These are phyloP conservation scores for Yamadazyma songkhlaensis DNA, from an alignment of 1,139 yeast species.

Conservation along the genomic window DNA sequence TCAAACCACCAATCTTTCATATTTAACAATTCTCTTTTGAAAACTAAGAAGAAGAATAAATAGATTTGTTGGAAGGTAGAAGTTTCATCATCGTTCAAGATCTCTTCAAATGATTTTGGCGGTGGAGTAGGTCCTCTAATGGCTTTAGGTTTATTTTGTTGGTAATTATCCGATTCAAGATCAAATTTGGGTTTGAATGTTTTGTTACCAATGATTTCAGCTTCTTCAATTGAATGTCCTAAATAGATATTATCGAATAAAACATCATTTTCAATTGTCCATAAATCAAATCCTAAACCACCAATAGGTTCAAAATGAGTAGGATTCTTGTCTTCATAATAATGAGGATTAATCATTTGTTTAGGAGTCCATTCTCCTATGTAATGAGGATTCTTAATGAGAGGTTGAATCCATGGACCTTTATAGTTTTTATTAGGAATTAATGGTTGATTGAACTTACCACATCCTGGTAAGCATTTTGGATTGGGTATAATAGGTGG, in stretches of 20 bases:
- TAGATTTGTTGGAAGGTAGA: constrained; percentile 18
- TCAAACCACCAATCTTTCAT: constrained; percentile 33
- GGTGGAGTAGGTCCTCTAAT: constrained; percentile 36
- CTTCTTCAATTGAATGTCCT: constrained; percentile 80
- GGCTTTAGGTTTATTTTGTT: constrained; percentile 37
- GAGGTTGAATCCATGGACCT: constrained; percentile 77
- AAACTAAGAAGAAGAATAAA: constrained; percentile 20
- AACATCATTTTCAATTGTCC: constrained; percentile 79
- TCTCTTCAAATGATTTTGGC: constrained; percentile 39
- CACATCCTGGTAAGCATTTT: constrained; percentile 74
- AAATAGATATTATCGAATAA: constrained; percentile 81
- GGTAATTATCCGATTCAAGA: constrained; percentile 47
- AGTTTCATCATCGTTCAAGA: constrained; percentile 25
- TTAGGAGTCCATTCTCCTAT: constrained; percentile 80
- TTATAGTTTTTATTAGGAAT: constrained; percentile 66
- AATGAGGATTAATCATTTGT: constrained; percentile 65
- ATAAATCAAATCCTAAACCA: constrained; percentile 83
- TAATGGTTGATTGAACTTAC: constrained; percentile 56
- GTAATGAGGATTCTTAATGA: constrained; percentile 69
- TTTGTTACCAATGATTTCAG: constrained; percentile 75
- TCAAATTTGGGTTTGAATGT: constrained; percentile 65
- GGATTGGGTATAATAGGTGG: constrained; percentile 74
- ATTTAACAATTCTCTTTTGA: constrained; percentile 21
- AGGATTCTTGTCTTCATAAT: constrained; percentile 57
- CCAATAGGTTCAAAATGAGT: constrained; percentile 67